phyloP scores from a whole-genome alignment of 2,329 filamentous ascomycete species.

The Ceratocystis alfenasii region DNA sequence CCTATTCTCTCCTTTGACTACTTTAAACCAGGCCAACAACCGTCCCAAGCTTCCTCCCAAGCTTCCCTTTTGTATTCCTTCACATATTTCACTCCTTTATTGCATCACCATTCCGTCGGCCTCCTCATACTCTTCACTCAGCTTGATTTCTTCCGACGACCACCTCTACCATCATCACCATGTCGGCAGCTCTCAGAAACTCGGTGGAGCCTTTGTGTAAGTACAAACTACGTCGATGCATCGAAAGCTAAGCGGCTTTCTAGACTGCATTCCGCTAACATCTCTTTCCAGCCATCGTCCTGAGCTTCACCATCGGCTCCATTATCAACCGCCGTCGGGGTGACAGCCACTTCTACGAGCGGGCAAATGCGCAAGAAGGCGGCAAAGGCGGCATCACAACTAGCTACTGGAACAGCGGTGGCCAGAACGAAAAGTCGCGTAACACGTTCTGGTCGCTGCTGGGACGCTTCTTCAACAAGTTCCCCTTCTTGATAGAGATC shows the following conservation, averaged over 20 bases:
- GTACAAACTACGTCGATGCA: background rate
- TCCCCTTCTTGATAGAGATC: constrained; percentile 30
- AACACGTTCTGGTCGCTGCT: constrained; percentile 25
- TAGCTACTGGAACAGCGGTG: constrained; percentile 16
- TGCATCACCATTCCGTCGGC: background rate
- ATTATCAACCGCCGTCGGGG: constrained; percentile 19
- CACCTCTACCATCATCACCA: constrained; percentile 6
- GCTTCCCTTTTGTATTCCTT: constrained; percentile 5
- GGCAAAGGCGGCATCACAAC: constrained; percentile 16
- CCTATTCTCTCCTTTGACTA: background rate
- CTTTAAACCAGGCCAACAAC: constrained; percentile 6
- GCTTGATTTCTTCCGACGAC: background rate
- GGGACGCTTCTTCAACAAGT: constrained; percentile 28
- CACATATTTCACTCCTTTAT: constrained; percentile 12
- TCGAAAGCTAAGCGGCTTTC: background rate
- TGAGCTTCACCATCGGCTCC: constrained; percentile 14
- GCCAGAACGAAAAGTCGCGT: constrained; percentile 12
- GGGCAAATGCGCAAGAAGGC: constrained; percentile 8
- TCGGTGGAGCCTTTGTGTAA: constrained; percentile 20
- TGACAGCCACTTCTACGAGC: constrained; percentile 16
- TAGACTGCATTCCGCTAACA: background rate
- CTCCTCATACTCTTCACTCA: background rate
- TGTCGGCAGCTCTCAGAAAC: constrained; percentile 16
- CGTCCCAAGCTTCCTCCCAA: background rate
- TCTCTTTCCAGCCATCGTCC: constrained; percentile 12